These are phyloP conservation scores for Leptosphaerulina australis DNA, from an alignment of 2,329 filamentous ascomycete genomes.

Conservation along the genomic window DNA sequence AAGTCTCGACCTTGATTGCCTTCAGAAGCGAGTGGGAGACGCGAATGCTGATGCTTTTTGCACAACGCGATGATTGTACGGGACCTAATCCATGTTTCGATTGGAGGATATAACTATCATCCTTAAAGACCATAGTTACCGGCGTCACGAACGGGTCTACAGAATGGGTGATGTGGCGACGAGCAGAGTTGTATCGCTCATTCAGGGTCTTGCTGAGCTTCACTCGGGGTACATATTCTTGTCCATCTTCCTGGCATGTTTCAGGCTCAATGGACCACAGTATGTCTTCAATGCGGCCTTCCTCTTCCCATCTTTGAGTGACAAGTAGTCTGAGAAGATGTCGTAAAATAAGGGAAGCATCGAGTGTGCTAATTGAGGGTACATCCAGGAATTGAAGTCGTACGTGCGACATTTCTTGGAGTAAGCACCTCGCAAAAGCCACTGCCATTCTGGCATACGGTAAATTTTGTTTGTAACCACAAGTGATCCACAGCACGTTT, in stretches of 20 bases:
- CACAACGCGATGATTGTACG: background rate
- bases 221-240: conserved; percentile 6
- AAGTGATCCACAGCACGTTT: conserved; percentile 22
- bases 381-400: conserved; percentile 19
- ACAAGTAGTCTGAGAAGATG: background rate
- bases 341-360: background rate
- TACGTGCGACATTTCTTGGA: conserved; percentile 12
- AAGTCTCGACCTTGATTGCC: background rate
- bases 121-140: background rate
- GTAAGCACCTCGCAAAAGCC: conserved; percentile 10
- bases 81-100: background rate
- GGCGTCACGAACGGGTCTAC: background rate
- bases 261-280: conserved; percentile 10
- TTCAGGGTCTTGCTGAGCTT: conserved; percentile 14
- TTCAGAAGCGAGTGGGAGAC: background rate
- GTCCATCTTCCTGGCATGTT: background rate
- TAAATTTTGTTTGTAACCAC: conserved; percentile 1
- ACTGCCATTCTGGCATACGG: conserved; percentile 21
- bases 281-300: background rate
- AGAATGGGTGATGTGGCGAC: background rate
- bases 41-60: background rate
- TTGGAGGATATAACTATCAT: background rate
- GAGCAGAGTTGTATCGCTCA: conserved; percentile 29
- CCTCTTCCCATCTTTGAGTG: background rate
- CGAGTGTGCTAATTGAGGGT: background rate